Evolutionary conservation across 345 rosid genomes (phyloP).

Genomic region (Gossypium rotundifolium): DNA sequence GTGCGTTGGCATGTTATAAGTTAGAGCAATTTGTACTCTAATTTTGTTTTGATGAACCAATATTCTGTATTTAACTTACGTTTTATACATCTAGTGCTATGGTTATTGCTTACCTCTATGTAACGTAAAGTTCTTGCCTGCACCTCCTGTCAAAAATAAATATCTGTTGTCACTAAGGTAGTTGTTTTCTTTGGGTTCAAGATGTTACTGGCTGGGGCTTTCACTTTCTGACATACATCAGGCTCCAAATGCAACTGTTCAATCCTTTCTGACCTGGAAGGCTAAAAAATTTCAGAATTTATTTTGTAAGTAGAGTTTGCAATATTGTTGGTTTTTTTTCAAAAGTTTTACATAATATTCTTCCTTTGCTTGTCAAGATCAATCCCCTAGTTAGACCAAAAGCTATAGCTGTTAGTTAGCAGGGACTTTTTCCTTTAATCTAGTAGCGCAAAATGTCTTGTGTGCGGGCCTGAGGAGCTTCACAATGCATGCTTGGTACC

Average conservation of each 20-base stretch:
- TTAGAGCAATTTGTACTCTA: not conserved
- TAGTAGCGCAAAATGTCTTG: not conserved
- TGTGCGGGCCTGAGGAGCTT: not conserved
- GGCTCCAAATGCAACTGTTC: slow-evolving; percentile 16
- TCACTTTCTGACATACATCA: not conserved
- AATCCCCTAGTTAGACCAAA: not conserved
- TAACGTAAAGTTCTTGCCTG: slow-evolving; percentile 6
- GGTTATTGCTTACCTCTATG: not conserved
- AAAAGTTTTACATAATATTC: not conserved
- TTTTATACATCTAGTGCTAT: not conserved
- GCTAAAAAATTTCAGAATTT: slow-evolving; percentile 7
- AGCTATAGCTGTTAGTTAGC: not conserved
- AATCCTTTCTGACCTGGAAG: slow-evolving; percentile 11
- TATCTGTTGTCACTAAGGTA: not conserved
- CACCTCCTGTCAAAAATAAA: not conserved
- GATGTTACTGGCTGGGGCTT: slow-evolving; percentile 8
- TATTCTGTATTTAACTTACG: not conserved
- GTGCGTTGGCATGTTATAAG: not conserved
- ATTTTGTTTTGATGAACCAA: not conserved
- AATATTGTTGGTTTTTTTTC: not conserved
- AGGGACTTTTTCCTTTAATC: not conserved
- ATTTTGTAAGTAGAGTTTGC: not conserved
- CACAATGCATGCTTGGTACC: not conserved
- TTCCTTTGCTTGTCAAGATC: not conserved
- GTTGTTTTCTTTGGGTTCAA: slow-evolving; percentile 11